Base-by-base conservation (phyloP, 2,329 filamentous ascomycete species). In the Neofusicoccum ribis region DNA sequence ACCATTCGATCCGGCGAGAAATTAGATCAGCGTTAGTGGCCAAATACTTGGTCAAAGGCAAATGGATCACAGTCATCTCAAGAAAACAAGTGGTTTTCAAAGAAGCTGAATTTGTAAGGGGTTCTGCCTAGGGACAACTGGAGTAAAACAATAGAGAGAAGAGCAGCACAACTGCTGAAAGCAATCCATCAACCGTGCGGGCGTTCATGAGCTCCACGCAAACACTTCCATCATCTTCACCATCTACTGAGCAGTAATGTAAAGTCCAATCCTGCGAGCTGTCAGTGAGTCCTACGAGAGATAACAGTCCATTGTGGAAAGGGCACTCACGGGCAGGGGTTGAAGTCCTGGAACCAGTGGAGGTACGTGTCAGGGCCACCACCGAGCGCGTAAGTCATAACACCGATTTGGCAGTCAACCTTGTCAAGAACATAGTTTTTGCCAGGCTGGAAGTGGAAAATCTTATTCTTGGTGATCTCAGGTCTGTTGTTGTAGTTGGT, bases 331-430 rank as follows among this genome's bases (percentile, higher is more conserved):
- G 63, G 63, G 54, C 51, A 58, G 23, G 50, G 50, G 51, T 65
- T 65, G 47, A 7, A 65, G 46, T 65, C 64, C 58, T 65, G 54
- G 56, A 65, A 65, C 64, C 64, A 65, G 2, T 46, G 34, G 15
- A 65, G 17, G n/a, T 39, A 46, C 11, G 43, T 56, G 12, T 47
- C 47, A 0, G 12, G 7, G 39, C 3, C 17, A 49, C 20, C 47
- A 8, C 73, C 69, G 6, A 72, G 65, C 49, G 67, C 66, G 67
- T 72, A 73, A 3, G 69, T 67, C n/a, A 74, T 67, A 43, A 56
- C 63, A 8, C 72, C 72, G 6, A 69, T 69, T n/a, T 68, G 66
- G 37, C 73, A 77, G 6, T 72, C 71, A 27, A 59, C 63, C 20
- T 68, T 72, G 47, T 60, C 66, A 37, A 77, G 41, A 4, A 64